Base-by-base conservation (phyloP, 2,329 filamentous ascomycete species). In the Aspergillus jensenii region DNA sequence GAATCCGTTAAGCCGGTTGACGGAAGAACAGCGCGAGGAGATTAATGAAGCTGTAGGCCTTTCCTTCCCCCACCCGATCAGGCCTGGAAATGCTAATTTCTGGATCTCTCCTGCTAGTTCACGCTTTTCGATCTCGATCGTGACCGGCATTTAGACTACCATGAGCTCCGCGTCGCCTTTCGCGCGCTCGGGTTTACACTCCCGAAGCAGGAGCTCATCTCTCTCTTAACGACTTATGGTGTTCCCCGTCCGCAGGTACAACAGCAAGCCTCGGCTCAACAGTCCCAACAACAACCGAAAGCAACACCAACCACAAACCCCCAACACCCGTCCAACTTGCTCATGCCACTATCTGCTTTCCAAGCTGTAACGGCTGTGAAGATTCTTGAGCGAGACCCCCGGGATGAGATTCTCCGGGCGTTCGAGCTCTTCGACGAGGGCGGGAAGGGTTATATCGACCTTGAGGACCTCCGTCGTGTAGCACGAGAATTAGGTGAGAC, bases 101-200 rank as follows among this genome's bases (percentile, higher is more conserved):
- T 47, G 52, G 45, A 9, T 25, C 23, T 27, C 15, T 45, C 50
- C 48, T 35, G 55, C 52, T 43, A 96, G 90, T 98, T 98, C 77
- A 88, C 88, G 61, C 87, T 98, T 64, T 98, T 99, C 82, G 95
- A 98, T 75, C 89, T 96, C 70, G 93, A 98, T 82, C 93, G 96
- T 74, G 93, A 98, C 79, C 85, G 88, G 47, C 87, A 90, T 76
- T 91, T 99, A 71, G 93, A 98, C 80, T 98, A 96, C 81, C 95
- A 98, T 79, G 95, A 99, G 78, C 90, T 98, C 74, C 93, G 95
- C 76, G 95, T 98, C 78, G 92, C 93, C 60, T 88, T 98, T 68
- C 95, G 96, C 74, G 95, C 95, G 3, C 87, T 99, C 1, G 95
- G 95, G 63, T 98, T 98, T 79, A 91, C 96, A 69, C 82, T 96